phyloP scores from a whole-genome alignment of 768 basidiomycete species.

The Russula vinacea region DNA sequence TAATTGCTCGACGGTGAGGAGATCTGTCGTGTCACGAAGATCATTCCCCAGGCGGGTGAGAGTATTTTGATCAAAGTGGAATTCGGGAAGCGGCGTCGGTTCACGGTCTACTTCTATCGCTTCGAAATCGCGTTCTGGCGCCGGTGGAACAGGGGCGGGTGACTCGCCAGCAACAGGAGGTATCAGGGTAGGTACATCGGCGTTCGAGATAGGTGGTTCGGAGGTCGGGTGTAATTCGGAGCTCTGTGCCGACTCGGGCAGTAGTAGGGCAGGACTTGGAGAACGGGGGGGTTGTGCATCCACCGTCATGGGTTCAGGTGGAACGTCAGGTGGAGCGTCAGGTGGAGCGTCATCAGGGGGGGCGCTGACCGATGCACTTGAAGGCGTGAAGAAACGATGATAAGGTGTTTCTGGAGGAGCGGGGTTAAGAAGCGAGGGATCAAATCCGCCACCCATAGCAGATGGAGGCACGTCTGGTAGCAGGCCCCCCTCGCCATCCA shows the following conservation, averaged over 20 bases:
- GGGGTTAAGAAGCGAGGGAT: conserved; percentile 27
- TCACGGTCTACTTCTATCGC: conserved; percentile 56
- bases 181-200: background rate
- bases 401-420: conserved; percentile 15
- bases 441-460: conserved; percentile 25
- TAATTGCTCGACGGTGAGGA: conserved; percentile 79
- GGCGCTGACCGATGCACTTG: conserved; percentile 27
- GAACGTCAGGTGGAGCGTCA: background rate
- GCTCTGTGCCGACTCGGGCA: conserved; percentile 7
- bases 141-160: conserved; percentile 27
- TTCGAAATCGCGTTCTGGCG: conserved; percentile 34
- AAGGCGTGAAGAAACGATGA: conserved; percentile 17
- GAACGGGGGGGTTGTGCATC: conserved; percentile 8
- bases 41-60: conserved; percentile 49
- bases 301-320: background rate
- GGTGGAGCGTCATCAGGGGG: background rate
- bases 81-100: conserved; percentile 75
- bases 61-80: conserved; percentile 55
- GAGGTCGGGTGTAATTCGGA: background rate
- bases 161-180: conserved; percentile 6
- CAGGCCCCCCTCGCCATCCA: conserved; percentile 13
- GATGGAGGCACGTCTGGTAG: conserved; percentile 20
- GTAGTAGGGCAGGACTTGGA: conserved; percentile 1
- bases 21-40: conserved; percentile 53
- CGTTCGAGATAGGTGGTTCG: background rate